phyloP scores from a whole-genome alignment of 2,329 filamentous ascomycete species.

The Dothistroma septosporum region DNA sequence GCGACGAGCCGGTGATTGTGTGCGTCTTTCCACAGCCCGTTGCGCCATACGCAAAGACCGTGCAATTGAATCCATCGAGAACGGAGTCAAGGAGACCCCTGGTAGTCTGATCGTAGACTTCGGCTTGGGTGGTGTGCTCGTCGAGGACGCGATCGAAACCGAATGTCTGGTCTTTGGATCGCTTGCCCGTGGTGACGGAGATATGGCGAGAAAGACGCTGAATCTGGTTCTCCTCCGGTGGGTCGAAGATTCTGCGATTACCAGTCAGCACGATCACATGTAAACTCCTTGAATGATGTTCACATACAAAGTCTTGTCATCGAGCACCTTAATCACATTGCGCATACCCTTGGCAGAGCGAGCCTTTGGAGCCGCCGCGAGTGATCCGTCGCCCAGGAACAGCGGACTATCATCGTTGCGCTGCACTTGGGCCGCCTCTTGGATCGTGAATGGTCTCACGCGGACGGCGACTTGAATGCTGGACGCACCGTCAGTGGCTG shows the following conservation, averaged over 20 bases:
- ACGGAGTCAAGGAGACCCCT: slow-evolving; percentile 88
- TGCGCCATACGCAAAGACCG: slow-evolving; percentile 95
- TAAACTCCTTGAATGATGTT: background rate
- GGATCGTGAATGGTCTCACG: slow-evolving; percentile 68
- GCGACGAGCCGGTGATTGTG: slow-evolving; percentile 83
- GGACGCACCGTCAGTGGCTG: slow-evolving; percentile 41
- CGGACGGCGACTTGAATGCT: slow-evolving; percentile 54
- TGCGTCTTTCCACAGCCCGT: slow-evolving; percentile 98
- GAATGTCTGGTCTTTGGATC: slow-evolving; percentile 96
- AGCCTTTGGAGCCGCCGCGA: slow-evolving; percentile 79
- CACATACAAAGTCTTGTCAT: slow-evolving; percentile 87
- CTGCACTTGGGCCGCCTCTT: slow-evolving; percentile 88
- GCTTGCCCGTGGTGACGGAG: slow-evolving; percentile 74
- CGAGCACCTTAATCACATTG: slow-evolving; percentile 91
- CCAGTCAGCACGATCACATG: background rate
- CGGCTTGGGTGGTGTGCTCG: slow-evolving; percentile 84
- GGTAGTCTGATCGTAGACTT: slow-evolving; percentile 93
- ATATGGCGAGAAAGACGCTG: slow-evolving; percentile 74
- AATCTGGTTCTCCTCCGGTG: slow-evolving; percentile 88
- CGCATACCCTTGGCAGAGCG: slow-evolving; percentile 84
- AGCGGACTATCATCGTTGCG: slow-evolving; percentile 77
- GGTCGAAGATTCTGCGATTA: slow-evolving; percentile 78
- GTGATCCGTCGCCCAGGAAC: slow-evolving; percentile 93
- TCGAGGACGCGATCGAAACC: slow-evolving; percentile 96
- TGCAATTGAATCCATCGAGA: slow-evolving; percentile 95